Evolutionary conservation across 768 basidiomycete species (phyloP), one percentile per base, ranked within the genome.

Genomic region (Hypholoma sublateritium): DNA sequence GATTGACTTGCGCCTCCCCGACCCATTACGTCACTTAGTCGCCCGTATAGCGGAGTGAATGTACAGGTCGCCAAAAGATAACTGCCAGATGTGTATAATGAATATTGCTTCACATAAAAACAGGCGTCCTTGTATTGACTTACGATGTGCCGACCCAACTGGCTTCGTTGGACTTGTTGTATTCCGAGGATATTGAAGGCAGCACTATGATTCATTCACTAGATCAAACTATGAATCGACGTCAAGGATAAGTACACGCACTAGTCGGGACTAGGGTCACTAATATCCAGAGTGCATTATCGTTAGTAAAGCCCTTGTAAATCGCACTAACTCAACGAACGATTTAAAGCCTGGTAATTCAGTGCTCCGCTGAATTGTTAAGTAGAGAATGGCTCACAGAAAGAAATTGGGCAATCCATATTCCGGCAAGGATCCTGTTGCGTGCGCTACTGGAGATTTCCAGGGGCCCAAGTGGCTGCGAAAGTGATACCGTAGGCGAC

Each of bases 81-180:
- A 6, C 89, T 91, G 59, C 9, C 16, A 19, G 5, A 17, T 41
- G 46, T 17, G 25, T 16, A 35, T 3, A 5, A 17, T 32, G 5
- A 32, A 32, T 5, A 32, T 21, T n/a, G 28, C 12, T 24, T 47
- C 28, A 22, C 44, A 55, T 28, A n/a, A 35, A 55, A 13, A 39
- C 5, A 24, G 32, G 36, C n/a, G 42, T 4, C n/a, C 60, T 25
- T 47, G 41, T 19, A 45, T 19, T 14, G 1, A 68, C 77, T 65
- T 70, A 90, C 87, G 87, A 77, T 37, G 91, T 92, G 44, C 91
- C 91, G 11, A 93, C 78, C 91, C 91, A 92, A 64, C 86, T 87
- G 1, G 86, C 88, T 70, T 91, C 86, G 65, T 91, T 83, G 8
- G 89, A 87, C 62, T 80, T 84, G 58, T 85, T 70, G 61, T 90